Evolutionary conservation across 805 yeast species (phyloP).

Genomic region (Metschnikowia borealis): DNA sequence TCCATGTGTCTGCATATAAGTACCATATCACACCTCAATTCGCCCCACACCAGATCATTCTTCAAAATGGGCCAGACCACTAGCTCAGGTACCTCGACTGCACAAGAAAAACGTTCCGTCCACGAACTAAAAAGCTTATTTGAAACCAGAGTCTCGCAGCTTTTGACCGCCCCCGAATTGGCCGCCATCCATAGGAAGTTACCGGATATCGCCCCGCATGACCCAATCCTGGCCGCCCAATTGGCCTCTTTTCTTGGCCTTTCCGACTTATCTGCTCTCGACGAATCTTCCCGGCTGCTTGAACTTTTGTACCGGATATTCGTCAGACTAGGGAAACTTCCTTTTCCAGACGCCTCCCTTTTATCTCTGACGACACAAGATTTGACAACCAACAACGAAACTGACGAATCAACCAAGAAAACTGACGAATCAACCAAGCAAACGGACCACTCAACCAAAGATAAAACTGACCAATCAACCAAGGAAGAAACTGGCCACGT

Average conservation of each 20-base stretch:
- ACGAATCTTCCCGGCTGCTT: neutral
- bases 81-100: conserved; percentile 8
- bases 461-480: too few species aligned
- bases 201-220: neutral
- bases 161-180: conserved; percentile 7
- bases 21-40: neutral
- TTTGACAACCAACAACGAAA: too few species aligned
- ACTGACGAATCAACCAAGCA: neutral
- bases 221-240: neutral
- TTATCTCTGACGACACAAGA: neutral
- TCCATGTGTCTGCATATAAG: neutral
- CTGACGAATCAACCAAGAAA: neutral
- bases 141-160: conserved; percentile 3
- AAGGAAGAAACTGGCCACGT: too few species aligned
- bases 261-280: neutral
- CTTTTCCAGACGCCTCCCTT: neutral
- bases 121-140: conserved; percentile 3
- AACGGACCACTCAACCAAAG: neutral
- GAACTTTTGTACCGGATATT: neutral
- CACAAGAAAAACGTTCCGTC: neutral
- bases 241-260: neutral
- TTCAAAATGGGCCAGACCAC: conserved; percentile 19
- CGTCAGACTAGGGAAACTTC: neutral
- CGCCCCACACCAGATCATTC: neutral
- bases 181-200: conserved; percentile 4